Percentiles rank a stretch among this genome's conserved stretches.
Conservation (phyloP, 345 rosid species). For the Eucalyptus marginata region DNA sequence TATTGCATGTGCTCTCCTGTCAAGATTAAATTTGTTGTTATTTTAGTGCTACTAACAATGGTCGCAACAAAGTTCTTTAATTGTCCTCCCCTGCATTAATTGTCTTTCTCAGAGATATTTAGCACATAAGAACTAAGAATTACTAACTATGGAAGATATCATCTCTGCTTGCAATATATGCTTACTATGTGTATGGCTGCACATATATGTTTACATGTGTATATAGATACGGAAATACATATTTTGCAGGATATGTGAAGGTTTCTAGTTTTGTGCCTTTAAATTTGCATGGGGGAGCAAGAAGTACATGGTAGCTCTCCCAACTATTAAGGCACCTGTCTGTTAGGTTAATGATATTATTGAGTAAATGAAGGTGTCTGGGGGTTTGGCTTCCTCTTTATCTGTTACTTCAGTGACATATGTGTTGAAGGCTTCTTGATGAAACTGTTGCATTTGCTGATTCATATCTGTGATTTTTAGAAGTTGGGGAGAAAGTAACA, state of each 20-base stretch:
- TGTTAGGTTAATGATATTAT: not conserved
- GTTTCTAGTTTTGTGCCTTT: not conserved
- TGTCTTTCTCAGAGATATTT: not conserved
- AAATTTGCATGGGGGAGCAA: not conserved
- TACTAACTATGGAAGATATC: not conserved
- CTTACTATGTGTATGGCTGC: not conserved
- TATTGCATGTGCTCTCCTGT: not conserved
- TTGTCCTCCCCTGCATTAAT: not conserved
- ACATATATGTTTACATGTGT: not conserved
- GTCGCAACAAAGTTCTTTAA: not conserved
- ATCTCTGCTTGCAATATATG: not conserved
- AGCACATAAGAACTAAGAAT: not conserved
- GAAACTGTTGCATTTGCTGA: not conserved
- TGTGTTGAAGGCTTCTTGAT: not conserved
- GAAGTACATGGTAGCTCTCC: not conserved
- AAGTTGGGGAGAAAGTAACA: not conserved
- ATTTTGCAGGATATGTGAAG: not conserved
- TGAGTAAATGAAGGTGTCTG: not conserved
- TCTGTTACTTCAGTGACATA: not conserved
- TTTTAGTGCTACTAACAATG: not conserved
- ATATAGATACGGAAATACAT: not conserved
- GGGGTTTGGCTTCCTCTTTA: not conserved
- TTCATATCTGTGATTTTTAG: not conserved
- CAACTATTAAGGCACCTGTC: not conserved
- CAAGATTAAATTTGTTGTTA: not conserved